Evolutionary conservation across 192 early-diverging fungal genomes (phyloP).

Genomic region (Glomus cerebriforme): DNA sequence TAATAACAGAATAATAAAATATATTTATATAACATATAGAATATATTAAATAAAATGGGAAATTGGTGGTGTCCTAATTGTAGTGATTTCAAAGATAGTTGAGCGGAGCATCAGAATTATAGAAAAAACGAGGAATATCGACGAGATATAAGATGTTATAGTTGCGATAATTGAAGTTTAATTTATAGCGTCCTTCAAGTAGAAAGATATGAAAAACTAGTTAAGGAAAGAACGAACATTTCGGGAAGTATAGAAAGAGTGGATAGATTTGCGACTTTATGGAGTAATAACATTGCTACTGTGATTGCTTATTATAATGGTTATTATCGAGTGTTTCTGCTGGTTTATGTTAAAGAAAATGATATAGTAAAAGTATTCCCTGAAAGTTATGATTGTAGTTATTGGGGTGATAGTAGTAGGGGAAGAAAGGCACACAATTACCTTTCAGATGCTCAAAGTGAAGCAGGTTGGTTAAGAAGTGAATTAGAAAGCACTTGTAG

Average conservation of each 20-base stretch:
- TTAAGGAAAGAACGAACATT: not conserved
- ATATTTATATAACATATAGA: too few species aligned
- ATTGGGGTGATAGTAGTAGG: not conserved
- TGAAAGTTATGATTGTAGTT: not conserved
- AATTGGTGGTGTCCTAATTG: too few species aligned
- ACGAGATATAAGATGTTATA: too few species aligned
- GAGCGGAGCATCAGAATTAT: too few species aligned
- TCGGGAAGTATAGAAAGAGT: not conserved
- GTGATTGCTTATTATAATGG: not conserved
- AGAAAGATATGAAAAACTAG: too few species aligned
- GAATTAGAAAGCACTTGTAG: not conserved
- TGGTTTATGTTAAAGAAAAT: not conserved
- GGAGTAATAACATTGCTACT: slow-evolving; percentile 3
- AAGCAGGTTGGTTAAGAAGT: not conserved
- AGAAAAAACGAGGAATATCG: too few species aligned
- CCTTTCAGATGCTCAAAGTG: not conserved
- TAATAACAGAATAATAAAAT: too few species aligned
- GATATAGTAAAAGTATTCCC: not conserved
- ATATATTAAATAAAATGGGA: too few species aligned
- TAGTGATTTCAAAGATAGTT: too few species aligned
- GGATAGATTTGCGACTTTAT: not conserved
- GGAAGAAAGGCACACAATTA: not conserved
- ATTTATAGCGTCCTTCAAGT: too few species aligned
- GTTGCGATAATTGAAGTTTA: too few species aligned
- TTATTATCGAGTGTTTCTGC: not conserved